Conservation (phyloP, 2,329 filamentous ascomycete species). For the Monosporascus sp. region DNA sequence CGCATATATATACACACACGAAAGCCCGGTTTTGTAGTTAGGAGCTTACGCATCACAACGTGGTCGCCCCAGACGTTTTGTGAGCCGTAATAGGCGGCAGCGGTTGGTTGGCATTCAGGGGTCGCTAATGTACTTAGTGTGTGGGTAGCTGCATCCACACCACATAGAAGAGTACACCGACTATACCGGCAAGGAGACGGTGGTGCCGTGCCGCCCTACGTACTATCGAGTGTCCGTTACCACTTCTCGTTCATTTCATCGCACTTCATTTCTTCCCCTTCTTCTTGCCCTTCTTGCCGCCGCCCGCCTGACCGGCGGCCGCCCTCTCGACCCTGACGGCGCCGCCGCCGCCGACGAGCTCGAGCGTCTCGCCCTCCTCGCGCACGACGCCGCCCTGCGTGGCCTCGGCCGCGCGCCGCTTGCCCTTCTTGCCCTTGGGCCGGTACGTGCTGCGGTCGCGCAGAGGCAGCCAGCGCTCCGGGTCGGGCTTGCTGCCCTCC, state of each 20-base stretch:
- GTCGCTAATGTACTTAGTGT: too few species aligned
- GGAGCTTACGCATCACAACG: too few species aligned
- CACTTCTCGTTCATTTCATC: slow-evolving; percentile 1
- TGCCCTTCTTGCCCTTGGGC: slow-evolving; percentile 88
- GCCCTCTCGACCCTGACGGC: slow-evolving; percentile 61
- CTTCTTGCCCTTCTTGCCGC: slow-evolving; percentile 29
- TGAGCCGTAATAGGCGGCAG: too few species aligned
- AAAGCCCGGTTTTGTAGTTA: too few species aligned
- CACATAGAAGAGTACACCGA: background rate
- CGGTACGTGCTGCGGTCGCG: slow-evolving; percentile 83
- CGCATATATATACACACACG: too few species aligned
- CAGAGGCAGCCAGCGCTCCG: slow-evolving; percentile 89
- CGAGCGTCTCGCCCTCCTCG: slow-evolving; percentile 50
- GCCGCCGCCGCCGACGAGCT: slow-evolving; percentile 58
- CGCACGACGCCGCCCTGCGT: slow-evolving; percentile 81
- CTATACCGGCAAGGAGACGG: background rate
- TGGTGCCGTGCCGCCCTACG: too few species aligned
- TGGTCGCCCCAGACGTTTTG: too few species aligned
- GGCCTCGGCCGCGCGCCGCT: slow-evolving; percentile 69
- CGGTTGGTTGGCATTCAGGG: too few species aligned
- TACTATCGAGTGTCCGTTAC: background rate
- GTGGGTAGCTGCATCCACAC: too few species aligned
- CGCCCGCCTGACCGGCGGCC: slow-evolving; percentile 22
- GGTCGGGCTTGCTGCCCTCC: slow-evolving; percentile 73
- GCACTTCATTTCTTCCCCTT: slow-evolving; percentile 44